These are phyloP conservation scores for Candida takata DNA, from an alignment of 805 yeast genomes.

Conservation along the genomic window DNA sequence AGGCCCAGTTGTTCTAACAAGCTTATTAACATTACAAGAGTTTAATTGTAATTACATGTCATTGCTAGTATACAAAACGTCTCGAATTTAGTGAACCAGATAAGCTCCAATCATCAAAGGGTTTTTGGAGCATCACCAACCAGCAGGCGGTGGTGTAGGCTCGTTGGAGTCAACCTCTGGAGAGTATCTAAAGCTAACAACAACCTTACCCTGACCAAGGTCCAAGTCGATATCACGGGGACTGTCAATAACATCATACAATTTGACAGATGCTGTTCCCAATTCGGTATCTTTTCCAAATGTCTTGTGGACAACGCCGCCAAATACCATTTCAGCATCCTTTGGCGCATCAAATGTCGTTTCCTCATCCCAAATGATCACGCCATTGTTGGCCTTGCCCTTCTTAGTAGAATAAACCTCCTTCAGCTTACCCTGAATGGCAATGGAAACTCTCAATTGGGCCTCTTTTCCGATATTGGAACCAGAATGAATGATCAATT, in stretches of 20 bases:
- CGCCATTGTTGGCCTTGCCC: slow-evolving; percentile 42
- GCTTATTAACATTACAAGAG: no score
- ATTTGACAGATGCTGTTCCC: slow-evolving; percentile 48
- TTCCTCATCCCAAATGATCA: slow-evolving; percentile 53
- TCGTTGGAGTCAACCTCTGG: slow-evolving; percentile 17
- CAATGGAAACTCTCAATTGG: slow-evolving; percentile 49
- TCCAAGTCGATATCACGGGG: slow-evolving; percentile 35
- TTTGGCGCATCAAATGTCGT: slow-evolving; percentile 60
- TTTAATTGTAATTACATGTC: no score
- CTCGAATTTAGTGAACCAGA: no score
- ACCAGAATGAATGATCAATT: slow-evolving; percentile 44
- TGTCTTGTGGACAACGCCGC: slow-evolving; percentile 59
- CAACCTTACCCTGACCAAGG: slow-evolving; percentile 34
- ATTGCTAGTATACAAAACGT: no score
- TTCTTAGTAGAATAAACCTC: slow-evolving; percentile 61
- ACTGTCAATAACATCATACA: slow-evolving; percentile 43
- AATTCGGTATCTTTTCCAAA: slow-evolving; percentile 65
- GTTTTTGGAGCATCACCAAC: slow-evolving; percentile 10
- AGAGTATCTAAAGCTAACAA: slow-evolving; percentile 34
- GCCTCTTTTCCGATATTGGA: slow-evolving; percentile 33
- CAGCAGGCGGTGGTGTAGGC: slow-evolving; percentile 16
- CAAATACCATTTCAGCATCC: slow-evolving; percentile 52
- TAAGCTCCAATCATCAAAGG: background rate
- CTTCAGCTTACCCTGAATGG: slow-evolving; percentile 39
- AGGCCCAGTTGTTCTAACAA: no score